A percentile compares a stretch with the other conserved stretches of the same genome.
Conservation (phyloP, 768 basidiomycete genomes). For the Pleurotus platypus region DNA sequence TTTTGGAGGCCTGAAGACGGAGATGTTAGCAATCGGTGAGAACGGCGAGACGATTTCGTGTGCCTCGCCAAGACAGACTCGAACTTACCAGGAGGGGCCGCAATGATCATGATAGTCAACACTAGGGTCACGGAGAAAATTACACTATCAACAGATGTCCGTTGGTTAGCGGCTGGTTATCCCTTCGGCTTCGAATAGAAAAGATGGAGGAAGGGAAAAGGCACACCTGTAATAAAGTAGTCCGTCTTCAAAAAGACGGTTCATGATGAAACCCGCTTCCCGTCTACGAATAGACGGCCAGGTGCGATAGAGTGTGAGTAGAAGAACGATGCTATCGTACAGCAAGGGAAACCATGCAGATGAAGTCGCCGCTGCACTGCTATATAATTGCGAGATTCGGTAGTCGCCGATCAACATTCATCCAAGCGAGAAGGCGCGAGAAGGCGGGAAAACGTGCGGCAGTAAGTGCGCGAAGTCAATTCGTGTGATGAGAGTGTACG, state of each 20-base stretch:
- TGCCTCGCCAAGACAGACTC: too few relatives aligned
- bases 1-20: conserved; percentile 33
- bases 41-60: too few relatives aligned
- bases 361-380: conserved; percentile 37
- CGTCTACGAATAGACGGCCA: conserved; percentile 28
- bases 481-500: not conserved
- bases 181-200: not conserved
- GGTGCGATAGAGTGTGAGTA: conserved; percentile 33
- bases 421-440: too few relatives aligned
- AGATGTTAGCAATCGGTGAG: not conserved
- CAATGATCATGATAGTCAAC: conserved; percentile 43
- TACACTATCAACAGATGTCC: conserved; percentile 22
- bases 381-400: conserved; percentile 17
- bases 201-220: not conserved
- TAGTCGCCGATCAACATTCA: too few relatives aligned
- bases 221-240: conserved; percentile 41
- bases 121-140: conserved; percentile 42
- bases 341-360: conserved; percentile 49
- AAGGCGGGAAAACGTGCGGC: too few relatives aligned
- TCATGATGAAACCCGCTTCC: conserved; percentile 34
- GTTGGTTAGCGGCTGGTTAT: too few relatives aligned
- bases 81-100: conserved; percentile 26
- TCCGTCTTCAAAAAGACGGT: conserved; percentile 41
- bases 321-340: conserved; percentile 42
- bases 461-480: not conserved